phyloP scores from a whole-genome alignment of 192 early-diverging fungal species.

The Lobulomyces angularis region DNA sequence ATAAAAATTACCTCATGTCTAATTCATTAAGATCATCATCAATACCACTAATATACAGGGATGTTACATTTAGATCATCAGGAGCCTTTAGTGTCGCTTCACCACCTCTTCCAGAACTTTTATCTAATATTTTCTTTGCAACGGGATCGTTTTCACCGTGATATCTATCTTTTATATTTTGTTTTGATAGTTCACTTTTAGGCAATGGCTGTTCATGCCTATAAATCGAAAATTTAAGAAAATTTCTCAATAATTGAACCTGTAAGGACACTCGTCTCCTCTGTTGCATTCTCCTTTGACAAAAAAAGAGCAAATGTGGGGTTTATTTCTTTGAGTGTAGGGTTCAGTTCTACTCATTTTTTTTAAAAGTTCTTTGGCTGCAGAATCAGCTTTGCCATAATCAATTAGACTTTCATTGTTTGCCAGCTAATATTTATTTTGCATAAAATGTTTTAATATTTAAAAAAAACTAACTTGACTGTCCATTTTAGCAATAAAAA shows the following conservation, averaged over 20 bases:
- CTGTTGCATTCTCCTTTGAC: constrained; percentile 86
- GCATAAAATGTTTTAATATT: background rate
- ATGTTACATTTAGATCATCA: constrained; percentile 69
- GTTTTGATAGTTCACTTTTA: constrained; percentile 70
- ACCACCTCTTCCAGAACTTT: constrained; percentile 13
- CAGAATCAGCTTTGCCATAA: constrained; percentile 56
- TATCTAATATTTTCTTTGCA: constrained; percentile 67
- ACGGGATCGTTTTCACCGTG: constrained; percentile 91
- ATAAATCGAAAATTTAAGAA: background rate
- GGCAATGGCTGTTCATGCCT: constrained; percentile 73
- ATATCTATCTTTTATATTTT: constrained; percentile 92
- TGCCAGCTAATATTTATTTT: constrained; percentile 24
- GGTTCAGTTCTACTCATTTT: constrained; percentile 75
- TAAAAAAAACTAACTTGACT: constrained; percentile 17
- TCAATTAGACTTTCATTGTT: constrained; percentile 48
- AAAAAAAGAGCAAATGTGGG: constrained; percentile 93
- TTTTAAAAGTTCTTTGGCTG: constrained; percentile 61
- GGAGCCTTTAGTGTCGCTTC: constrained; percentile 45
- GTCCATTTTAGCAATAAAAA: constrained; percentile 72
- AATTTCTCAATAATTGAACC: constrained; percentile 14
- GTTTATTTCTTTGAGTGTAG: constrained; percentile 79
- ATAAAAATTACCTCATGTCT: constrained; percentile 45
- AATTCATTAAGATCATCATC: constrained; percentile 54
- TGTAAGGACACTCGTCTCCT: constrained; percentile 87
- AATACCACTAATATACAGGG: constrained; percentile 74